Evolutionary conservation across 352 stramenopile genomes (phyloP).

Genomic region (Pythium scleroteichum): DNA sequence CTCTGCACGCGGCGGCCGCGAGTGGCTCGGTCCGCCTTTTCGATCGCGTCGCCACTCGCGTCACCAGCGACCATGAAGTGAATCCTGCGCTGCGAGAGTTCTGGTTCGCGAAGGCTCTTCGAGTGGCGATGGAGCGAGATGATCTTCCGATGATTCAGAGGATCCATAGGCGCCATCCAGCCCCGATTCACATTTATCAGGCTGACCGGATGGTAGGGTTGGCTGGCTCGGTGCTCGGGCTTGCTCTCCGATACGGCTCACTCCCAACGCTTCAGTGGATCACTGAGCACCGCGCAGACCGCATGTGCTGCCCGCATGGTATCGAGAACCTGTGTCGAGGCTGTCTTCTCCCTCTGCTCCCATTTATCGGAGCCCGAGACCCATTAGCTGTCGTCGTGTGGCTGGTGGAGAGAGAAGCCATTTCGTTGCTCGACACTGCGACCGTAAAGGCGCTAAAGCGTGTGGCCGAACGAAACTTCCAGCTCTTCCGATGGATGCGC

Average conservation of each 20-base stretch:
- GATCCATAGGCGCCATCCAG: not conserved
- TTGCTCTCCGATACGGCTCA: not conserved
- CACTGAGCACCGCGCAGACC: constrained; percentile 1
- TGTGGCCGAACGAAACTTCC: too few species aligned
- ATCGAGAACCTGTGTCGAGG: not conserved
- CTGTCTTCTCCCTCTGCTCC: not conserved
- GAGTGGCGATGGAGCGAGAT: not conserved
- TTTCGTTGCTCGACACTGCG: too few species aligned
- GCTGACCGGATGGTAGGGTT: too few species aligned
- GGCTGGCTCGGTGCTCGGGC: not conserved
- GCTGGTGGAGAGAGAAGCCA: not conserved
- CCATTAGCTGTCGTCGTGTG: not conserved
- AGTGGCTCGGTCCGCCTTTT: constrained; percentile 7
- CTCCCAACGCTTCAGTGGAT: constrained; percentile 8
- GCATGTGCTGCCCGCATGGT: not conserved
- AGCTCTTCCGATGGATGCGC: too few species aligned
- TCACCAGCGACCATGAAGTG: not conserved
- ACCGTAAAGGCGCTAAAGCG: too few species aligned
- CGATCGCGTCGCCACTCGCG: not conserved
- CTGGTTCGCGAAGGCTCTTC: not conserved
- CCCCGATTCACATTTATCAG: not conserved
- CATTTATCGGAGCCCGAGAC: not conserved
- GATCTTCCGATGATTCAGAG: constrained; percentile 2
- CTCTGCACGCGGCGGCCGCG: not conserved
- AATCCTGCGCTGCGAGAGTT: not conserved